Base-by-base conservation (phyloP, 1,139 yeast species). In the Candida sp. region DNA sequence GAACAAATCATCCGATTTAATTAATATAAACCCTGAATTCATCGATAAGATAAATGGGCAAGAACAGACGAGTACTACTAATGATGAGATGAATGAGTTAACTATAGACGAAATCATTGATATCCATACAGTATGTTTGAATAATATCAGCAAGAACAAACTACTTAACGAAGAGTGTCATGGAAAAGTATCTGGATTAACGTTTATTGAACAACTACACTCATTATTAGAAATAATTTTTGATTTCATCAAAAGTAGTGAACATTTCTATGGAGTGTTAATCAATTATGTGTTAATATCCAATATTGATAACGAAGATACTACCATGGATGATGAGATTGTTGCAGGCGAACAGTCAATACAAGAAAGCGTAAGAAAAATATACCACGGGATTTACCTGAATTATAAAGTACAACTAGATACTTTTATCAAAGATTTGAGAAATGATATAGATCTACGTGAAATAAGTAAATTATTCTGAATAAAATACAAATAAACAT, bases 61-160 rank as follows among this genome's bases (percentile, higher is more conserved):
- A 5, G 42, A 39, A 7, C 33, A 36, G 9, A 29, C 45, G 5
- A 57, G 50, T 23, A 52, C 51, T 36, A 49, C 55, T 45, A 46
- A 52, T 11, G 52, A 43, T 21, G 22, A 39, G 23, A 51, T 64
- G 41, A 54, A 58, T 33, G 58, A 55, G 40, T 54, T 66, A 52
- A 66, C 77, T n/a, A 60, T 81, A 35, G 82, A 81, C 52, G 81
- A 78, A 36, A 52, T 81, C 21, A 65, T 69, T 4, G 40, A 53
- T 2, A 47, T 73, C 5, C 86, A 82, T 52, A 49, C 56, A 5
- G 51, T 55, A 1, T 81, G 74, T 52, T 61, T 77, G 37, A 46
- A 48, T 3, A 55, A 57, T 4, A 70, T 77, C 15, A 66, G 75
- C 15, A 59, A 67, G 22, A 68, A 70, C 50, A 75, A 71, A 42